A percentile compares a stretch with the other conserved stretches of the same genome.
Conservation (phyloP, 805 yeast species). For the Priceomyces melissophilus region DNA sequence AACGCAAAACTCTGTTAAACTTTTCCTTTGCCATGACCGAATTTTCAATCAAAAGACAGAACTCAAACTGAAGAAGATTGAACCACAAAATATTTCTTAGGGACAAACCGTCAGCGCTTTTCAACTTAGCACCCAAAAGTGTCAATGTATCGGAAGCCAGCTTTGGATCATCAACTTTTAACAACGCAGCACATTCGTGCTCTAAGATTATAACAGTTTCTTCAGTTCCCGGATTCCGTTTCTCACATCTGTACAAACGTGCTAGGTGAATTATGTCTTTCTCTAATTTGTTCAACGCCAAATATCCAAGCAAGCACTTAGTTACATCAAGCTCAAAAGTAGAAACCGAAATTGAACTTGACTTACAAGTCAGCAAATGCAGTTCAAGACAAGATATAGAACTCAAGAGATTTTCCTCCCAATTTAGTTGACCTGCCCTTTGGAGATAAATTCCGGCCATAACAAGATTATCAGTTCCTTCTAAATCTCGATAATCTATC, state of each 20-base stretch:
- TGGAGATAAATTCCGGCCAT: slow-evolving; percentile 21
- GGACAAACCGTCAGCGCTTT: slow-evolving; percentile 2
- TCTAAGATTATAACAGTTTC: too few species aligned
- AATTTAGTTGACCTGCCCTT: slow-evolving; percentile 16
- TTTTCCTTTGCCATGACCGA: slow-evolving; percentile 17
- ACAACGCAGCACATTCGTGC: too few species aligned
- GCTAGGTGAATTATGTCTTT: slow-evolving; percentile 19
- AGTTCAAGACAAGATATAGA: slow-evolving; percentile 12
- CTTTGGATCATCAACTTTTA: background rate
- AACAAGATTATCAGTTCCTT: slow-evolving; percentile 10
- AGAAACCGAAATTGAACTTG: too few species aligned
- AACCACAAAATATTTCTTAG: slow-evolving; percentile 16
- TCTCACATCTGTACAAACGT: slow-evolving; percentile 16
- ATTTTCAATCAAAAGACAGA: slow-evolving; percentile 17
- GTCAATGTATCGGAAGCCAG: slow-evolving; percentile 16
- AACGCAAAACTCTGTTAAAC: slow-evolving; percentile 18
- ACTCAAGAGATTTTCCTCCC: slow-evolving; percentile 19
- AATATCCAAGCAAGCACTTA: slow-evolving; percentile 14
- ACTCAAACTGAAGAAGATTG: slow-evolving; percentile 30
- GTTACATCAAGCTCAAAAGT: slow-evolving; percentile 30
- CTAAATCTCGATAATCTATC: slow-evolving; percentile 7
- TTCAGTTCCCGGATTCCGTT: background rate
- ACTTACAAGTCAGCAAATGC: slow-evolving; percentile 9
- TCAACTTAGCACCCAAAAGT: slow-evolving; percentile 12
- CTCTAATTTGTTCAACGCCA: slow-evolving; percentile 25